Percentiles rank a stretch among this genome's conserved stretches.
These are phyloP conservation scores for Fraxinus ornus DNA, from an alignment of 305 asterid genomes.

Conservation along the genomic window DNA sequence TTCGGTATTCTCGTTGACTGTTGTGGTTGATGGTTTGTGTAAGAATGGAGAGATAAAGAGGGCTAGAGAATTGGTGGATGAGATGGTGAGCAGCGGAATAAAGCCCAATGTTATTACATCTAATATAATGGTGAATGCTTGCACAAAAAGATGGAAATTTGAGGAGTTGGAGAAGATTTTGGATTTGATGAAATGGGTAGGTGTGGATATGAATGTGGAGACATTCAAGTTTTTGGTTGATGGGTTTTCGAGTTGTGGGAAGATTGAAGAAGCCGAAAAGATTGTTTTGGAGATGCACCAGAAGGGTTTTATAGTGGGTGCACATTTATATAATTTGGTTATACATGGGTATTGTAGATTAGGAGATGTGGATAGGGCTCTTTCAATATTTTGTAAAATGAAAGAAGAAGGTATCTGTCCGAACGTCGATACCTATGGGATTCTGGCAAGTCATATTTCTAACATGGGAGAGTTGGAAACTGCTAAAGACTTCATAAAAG, in stretches of 20 bases:
- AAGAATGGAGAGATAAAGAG: slow-evolving; percentile 35
- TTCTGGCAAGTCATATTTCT: slow-evolving; percentile 27
- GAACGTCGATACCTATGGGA: slow-evolving; percentile 28
- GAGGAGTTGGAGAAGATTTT: slow-evolving; percentile 32
- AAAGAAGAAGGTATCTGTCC: slow-evolving; percentile 14
- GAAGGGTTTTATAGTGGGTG: slow-evolving; percentile 31
- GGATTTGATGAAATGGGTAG: slow-evolving; percentile 31
- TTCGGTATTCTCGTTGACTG: slow-evolving; percentile 46
- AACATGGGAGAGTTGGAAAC: slow-evolving; percentile 25
- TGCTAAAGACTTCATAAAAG: slow-evolving; percentile 21
- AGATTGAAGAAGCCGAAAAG: slow-evolving; percentile 35
- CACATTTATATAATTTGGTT: slow-evolving; percentile 29
- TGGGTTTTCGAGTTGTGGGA: slow-evolving; percentile 42
- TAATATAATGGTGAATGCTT: slow-evolving; percentile 39
- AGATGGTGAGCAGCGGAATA: slow-evolving; percentile 29
- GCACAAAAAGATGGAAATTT: slow-evolving; percentile 44
- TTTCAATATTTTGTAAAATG: slow-evolving; percentile 26
- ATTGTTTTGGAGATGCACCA: slow-evolving; percentile 37
- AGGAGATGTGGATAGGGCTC: slow-evolving; percentile 26
- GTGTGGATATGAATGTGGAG: slow-evolving; percentile 30
- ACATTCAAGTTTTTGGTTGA: slow-evolving; percentile 34
- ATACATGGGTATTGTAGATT: slow-evolving; percentile 39
- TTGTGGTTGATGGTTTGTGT: slow-evolving; percentile 42
- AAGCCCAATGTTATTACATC: slow-evolving; percentile 41
- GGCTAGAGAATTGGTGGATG: slow-evolving; percentile 43